Base-by-base conservation (phyloP, 768 basidiomycete species). In the Neoboletus subvelutipes region DNA sequence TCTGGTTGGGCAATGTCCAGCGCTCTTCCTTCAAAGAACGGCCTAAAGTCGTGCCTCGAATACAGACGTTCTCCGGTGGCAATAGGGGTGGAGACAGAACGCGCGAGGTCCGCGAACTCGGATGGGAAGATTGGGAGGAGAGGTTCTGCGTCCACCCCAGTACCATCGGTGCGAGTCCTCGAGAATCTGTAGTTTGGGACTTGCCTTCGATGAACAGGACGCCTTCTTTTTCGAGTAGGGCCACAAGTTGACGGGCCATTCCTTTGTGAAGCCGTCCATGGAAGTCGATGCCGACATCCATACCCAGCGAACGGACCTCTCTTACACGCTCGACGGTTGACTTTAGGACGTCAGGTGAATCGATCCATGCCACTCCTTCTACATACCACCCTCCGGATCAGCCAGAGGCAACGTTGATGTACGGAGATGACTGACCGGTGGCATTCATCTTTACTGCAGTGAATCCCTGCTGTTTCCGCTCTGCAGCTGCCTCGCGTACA, bases 401-500 rank as follows among this genome's bases (percentile, higher is more conserved):
- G n/a, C 20, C 26, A 5, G 31, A 8, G 12, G 18, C 24, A 31
- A 45, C 11, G 40, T 18, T 13, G 26, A 22, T 13, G 17, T 13
- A 18, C n/a, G 11, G 20, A 36, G 15, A 45, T 11, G 33, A 66
- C 76, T 15, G 39, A 81, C 83, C 76, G 4, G 79, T 82, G 4
- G 77, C 86, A 64, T 88, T 88, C 86, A 87, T 88, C 73, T 89
- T 88, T 29, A 88, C 84, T 2, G 83, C 83, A 0, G 80, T 83
- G 68, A 89, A 88, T 2, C 86, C 85, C 66, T 88, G 82, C 12
- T 71, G 74, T 59, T 83, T 84, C 5, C 86, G 76, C 22, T 69
- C 71, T 49, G 75, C 69, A 1, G 87, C 86, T 54, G 79, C 79
- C 8, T 76, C 75, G 26, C 78, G 68, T 1, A 86, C 82, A 54